These are phyloP conservation scores for Rhipidocladum racemiflorum DNA, from an alignment of 176 grass and related monocot genomes.

Conservation along the genomic window DNA sequence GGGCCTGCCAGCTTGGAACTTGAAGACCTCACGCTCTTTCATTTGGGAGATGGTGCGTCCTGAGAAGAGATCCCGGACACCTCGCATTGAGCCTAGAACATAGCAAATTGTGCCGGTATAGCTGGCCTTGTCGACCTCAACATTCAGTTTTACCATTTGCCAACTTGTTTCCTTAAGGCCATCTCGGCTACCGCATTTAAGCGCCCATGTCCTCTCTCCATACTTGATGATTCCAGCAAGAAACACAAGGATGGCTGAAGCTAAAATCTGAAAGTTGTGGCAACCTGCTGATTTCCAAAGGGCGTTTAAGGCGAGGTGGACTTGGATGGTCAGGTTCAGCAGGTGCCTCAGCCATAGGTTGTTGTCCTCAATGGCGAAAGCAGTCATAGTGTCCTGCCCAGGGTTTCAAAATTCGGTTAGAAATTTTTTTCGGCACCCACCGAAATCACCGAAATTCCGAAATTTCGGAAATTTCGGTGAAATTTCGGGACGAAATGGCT, in stretches of 20 bases:
- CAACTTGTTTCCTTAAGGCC: neutral
- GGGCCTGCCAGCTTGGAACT: conserved; percentile 1
- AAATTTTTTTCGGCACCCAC: too few species aligned
- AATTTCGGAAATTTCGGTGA: too few species aligned
- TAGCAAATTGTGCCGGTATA: neutral
- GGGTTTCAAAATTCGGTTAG: too few species aligned
- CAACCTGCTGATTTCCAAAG: neutral
- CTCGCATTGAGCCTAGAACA: neutral
- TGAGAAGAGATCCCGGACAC: conserved; percentile 9
- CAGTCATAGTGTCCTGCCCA: conserved; percentile 10
- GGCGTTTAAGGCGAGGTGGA: neutral
- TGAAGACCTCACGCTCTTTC: neutral
- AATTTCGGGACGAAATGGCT: too few species aligned
- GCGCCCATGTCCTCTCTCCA: neutral
- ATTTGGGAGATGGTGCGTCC: neutral
- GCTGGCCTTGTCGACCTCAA: neutral
- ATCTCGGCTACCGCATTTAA: neutral
- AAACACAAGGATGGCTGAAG: neutral
- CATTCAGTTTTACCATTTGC: neutral
- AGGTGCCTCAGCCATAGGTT: conserved; percentile 12
- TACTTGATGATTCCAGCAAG: conserved; percentile 16
- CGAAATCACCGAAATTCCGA: too few species aligned
- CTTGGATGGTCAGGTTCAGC: neutral
- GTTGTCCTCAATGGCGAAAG: conserved; percentile 12
- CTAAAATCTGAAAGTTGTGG: neutral